Conservation (phyloP, 305 asterid genomes). For the Fraxinus angustifolia region DNA sequence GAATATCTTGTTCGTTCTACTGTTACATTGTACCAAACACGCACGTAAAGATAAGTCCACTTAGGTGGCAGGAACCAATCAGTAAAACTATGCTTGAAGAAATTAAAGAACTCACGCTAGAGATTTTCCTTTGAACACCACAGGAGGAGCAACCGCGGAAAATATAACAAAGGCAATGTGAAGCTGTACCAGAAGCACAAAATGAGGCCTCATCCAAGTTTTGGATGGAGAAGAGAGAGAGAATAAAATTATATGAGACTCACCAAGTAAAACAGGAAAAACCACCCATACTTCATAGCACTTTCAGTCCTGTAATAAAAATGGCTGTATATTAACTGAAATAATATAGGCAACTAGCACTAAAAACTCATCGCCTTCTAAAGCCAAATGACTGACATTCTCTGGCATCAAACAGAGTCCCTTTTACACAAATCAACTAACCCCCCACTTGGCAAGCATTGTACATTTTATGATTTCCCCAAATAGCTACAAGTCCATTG, state of each 20-base stretch:
- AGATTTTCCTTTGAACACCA: slow-evolving; percentile 76
- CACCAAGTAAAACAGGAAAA: slow-evolving; percentile 69
- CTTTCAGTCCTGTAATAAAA: slow-evolving; percentile 69
- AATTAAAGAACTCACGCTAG: slow-evolving; percentile 54
- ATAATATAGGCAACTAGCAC: slow-evolving; percentile 2
- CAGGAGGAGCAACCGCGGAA: slow-evolving; percentile 88
- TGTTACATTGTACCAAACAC: background rate
- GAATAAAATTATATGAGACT: background rate
- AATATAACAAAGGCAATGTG: slow-evolving; percentile 75
- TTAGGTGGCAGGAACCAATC: background rate
- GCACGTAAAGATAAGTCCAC: background rate
- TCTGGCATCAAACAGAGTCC: background rate
- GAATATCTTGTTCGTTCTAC: background rate
- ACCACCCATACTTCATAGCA: slow-evolving; percentile 77
- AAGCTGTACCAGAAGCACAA: slow-evolving; percentile 37
- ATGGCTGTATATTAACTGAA: slow-evolving; percentile 4
- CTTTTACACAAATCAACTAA: background rate
- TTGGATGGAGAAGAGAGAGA: background rate
- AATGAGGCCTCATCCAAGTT: slow-evolving; percentile 14
- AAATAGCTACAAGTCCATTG: slow-evolving; percentile 1
- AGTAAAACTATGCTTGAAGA: background rate
- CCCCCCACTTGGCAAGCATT: background rate
- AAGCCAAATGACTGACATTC: background rate
- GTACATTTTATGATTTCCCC: slow-evolving; percentile 1
- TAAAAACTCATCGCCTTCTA: background rate